A percentile compares a stretch with the other conserved stretches of the same genome.
These are phyloP conservation scores for Nissolia schottii DNA, from an alignment of 306 rosid genomes.

Conservation along the genomic window DNA sequence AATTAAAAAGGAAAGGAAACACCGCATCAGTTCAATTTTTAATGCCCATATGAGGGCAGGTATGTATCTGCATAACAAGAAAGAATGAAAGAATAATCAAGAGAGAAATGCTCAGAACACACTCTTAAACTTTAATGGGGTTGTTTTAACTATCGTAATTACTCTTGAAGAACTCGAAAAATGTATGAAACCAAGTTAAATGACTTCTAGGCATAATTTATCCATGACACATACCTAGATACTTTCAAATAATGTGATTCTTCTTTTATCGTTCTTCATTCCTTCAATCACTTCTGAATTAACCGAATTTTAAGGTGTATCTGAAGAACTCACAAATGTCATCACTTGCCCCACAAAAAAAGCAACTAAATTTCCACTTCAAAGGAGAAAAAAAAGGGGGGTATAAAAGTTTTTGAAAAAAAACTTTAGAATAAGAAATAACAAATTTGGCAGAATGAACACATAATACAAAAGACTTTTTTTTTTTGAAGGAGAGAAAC, in stretches of 20 bases:
- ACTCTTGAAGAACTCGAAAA: background rate
- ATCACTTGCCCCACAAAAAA: no score
- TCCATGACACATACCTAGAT: background rate
- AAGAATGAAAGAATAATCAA: background rate
- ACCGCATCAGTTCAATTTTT: conserved; percentile 9
- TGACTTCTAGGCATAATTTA: background rate
- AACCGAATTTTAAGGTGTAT: no score
- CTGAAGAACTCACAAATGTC: no score
- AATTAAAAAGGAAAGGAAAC: background rate
- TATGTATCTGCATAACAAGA: background rate
- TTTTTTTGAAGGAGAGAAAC: no score
- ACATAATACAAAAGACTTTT: no score
- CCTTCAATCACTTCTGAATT: no score
- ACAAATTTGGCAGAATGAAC: no score
- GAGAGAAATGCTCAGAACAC: background rate
- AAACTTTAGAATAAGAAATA: no score
- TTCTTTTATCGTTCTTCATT: background rate
- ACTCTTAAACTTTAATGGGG: background rate
- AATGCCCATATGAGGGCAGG: background rate
- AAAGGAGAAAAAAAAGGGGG: no score
- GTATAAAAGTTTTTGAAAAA: no score
- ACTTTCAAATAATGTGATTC: background rate
- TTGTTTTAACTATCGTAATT: background rate
- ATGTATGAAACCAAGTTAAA: background rate
- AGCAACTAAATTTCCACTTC: no score